Evolutionary conservation across 164 flowering plant species (phyloP), one percentile per base, ranked within the genome.

Genomic region (Paratinospora sagittata): DNA sequence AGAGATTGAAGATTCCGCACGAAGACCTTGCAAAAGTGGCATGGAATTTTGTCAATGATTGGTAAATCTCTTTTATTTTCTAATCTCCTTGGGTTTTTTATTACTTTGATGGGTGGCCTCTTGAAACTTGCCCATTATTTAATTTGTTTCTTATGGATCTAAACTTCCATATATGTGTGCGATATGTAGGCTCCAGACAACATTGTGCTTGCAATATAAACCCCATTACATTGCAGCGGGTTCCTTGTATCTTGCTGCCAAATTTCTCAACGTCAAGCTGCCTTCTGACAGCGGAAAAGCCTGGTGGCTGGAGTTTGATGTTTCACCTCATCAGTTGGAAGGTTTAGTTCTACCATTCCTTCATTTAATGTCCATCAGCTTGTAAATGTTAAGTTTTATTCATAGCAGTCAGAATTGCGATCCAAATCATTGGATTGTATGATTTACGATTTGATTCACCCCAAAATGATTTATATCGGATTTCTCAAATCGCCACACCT

Each of bases 171-270:
- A 0, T 65, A 14, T 61, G 34, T 34, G 68, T 70, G 65, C 62
- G 34, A 70, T 52, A 63, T 80, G 78, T 68, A 91, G 97, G 90
- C 81, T 88, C 11, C 70, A 84, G 11, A 88, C 89, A 9, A 71
- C 92, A 1, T 66, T 91, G 49, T 91, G 89, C 84, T 78, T 89
- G 86, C 88, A 86, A 74, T 89, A 79, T 77, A 88, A 85, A 71
- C 90, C 90, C 41, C 89, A 87, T 68, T 81, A 86, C 65, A 84
- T 91, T 78, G 93, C 97, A 6, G 92, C 93, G 65, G 90, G 89
- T 49, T 79, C 92, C n/a, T 4, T 86, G 62, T 87, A 67, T 65
- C 89, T 91, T 78, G 92, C 97, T 78, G 88, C 91, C 65, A 89
- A 84, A 74, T 76, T 81, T 69, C 76, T 65, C 71, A 84, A 88